phyloP scores from a whole-genome alignment of 2,329 filamentous ascomycete species.

The Cadophora gregata region DNA sequence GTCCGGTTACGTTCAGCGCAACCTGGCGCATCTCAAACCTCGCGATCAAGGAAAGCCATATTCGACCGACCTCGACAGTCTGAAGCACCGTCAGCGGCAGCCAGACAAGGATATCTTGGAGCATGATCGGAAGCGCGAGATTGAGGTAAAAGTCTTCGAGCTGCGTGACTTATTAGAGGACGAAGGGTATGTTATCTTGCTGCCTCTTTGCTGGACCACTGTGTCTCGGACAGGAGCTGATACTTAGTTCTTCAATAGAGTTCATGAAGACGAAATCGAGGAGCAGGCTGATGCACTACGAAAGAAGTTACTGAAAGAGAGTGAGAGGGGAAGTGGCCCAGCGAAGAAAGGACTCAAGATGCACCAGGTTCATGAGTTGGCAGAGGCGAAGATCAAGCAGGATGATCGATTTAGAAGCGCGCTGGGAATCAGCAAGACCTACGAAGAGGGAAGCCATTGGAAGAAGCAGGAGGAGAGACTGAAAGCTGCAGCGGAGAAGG shows the following conservation, averaged over 20 bases:
- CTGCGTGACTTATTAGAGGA: conserved; percentile 91
- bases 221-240: conserved; percentile 21
- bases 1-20: conserved; percentile 96
- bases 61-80: conserved; percentile 66
- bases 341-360: conserved; percentile 72
- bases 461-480: conserved; percentile 78
- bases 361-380: conserved; percentile 95
- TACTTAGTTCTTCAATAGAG: conserved; percentile 49
- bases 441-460: conserved; percentile 88
- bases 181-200: conserved; percentile 64
- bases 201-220: neutral
- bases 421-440: conserved; percentile 84
- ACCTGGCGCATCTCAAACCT: conserved; percentile 84
- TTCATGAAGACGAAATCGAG: conserved; percentile 92
- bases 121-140: conserved; percentile 87
- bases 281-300: conserved; percentile 70
- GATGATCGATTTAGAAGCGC: conserved; percentile 87
- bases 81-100: conserved; percentile 79
- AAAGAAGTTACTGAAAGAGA: conserved; percentile 59
- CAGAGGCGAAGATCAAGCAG: conserved; percentile 95
- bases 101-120: conserved; percentile 93
- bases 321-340: conserved; percentile 47
- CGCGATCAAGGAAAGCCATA: conserved; percentile 76
- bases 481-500: conserved; percentile 51
- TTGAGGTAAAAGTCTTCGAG: conserved; percentile 94